Evolutionary conservation across 768 basidiomycete species (phyloP), one percentile per base, ranked within the genome.

Genomic region (Leccinum ochraceum): DNA sequence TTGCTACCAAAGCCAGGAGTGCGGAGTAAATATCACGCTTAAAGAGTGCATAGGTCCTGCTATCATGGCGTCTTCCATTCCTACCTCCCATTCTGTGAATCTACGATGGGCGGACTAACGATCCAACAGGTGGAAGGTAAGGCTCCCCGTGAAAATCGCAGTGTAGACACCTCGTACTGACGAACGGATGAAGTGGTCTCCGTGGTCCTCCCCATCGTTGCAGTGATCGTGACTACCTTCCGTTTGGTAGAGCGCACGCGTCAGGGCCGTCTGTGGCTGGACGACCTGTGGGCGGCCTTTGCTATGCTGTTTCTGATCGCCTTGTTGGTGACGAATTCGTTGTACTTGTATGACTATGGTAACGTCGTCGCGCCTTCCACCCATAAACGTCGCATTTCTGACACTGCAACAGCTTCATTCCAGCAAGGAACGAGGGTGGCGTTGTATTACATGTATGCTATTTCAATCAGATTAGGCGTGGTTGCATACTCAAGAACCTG

Each of bases 111-210:
- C 32, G 58, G 32, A 34, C 53, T 36, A 49, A 59, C 59, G 22
- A 49, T 56, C 46, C 53, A 55, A 37, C 59, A 59, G 24, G 49
- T 46, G 17, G 52, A 59, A 54, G 58, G 58, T 59, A 46, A 16
- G 16, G 16, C 44, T 3, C 49, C 49, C 20, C 20, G 26, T 9
- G 16, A 50, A 16, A 8, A 24, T 26, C 6, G 16, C 11, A 16
- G 26, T 16, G 32, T 32, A 11, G 3, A 44, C 7, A 7, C 17
- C 11, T 28, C 28, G 37, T 16, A 13, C 52, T 59, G n/a, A 58
- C 58, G 17, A n/a, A 48, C 46, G 24, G 3, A 20, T 13, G 44
- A 59, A 59, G 58, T 48, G 13, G 53, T 48, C n/a, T 14, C 16
- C 11, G 20, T 52, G 34, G 53, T 48, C 10, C 24, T 59, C 17